A percentile compares a stretch with the other conserved stretches of the same genome.
Conservation (phyloP, 2,329 filamentous ascomycete species). For the Verticillium nonalfalfae region DNA sequence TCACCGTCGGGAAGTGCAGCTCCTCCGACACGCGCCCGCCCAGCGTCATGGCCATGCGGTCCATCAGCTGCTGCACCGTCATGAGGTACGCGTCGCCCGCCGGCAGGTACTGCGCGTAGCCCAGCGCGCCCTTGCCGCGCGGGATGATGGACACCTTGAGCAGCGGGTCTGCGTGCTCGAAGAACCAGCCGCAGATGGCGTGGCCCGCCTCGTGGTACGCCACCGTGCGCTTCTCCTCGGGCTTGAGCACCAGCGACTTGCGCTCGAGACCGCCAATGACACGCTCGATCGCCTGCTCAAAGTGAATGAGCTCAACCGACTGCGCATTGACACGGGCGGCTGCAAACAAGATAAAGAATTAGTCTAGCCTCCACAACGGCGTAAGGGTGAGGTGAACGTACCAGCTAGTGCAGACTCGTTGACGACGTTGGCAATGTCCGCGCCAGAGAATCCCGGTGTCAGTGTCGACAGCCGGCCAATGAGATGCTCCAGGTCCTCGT, state of each 20-base stretch:
- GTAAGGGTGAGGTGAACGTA: constrained; percentile 38
- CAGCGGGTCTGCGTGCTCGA: constrained; percentile 91
- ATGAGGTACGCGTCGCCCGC: constrained; percentile 88
- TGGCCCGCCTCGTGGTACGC: constrained; percentile 98
- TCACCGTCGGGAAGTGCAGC: constrained; percentile 93
- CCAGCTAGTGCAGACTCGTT: constrained; percentile 96
- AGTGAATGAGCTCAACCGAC: constrained; percentile 80
- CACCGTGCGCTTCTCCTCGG: constrained; percentile 90
- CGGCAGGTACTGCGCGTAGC: constrained; percentile 97
- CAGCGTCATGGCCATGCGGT: constrained; percentile 99
- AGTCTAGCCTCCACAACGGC: constrained; percentile 19
- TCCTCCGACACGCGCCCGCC: constrained; percentile 94
- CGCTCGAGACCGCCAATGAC: constrained; percentile 95
- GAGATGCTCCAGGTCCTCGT: constrained; percentile 81
- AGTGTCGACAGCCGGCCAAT: constrained; percentile 84
- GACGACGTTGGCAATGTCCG: constrained; percentile 96
- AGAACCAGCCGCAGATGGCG: constrained; percentile 97
- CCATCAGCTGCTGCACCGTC: constrained; percentile 94
- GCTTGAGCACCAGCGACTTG: constrained; percentile 89
- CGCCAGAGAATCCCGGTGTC: constrained; percentile 94
- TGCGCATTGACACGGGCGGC: constrained; percentile 79
- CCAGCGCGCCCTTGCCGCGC: constrained; percentile 85
- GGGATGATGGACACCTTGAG: constrained; percentile 99
- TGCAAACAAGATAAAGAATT: constrained; percentile 32
- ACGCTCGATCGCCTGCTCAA: constrained; percentile 96